Percentiles rank a stretch among this genome's conserved stretches.
These are phyloP conservation scores for Ogataea nakhonphanomensis DNA, from an alignment of 805 yeast genomes.

Conservation along the genomic window DNA sequence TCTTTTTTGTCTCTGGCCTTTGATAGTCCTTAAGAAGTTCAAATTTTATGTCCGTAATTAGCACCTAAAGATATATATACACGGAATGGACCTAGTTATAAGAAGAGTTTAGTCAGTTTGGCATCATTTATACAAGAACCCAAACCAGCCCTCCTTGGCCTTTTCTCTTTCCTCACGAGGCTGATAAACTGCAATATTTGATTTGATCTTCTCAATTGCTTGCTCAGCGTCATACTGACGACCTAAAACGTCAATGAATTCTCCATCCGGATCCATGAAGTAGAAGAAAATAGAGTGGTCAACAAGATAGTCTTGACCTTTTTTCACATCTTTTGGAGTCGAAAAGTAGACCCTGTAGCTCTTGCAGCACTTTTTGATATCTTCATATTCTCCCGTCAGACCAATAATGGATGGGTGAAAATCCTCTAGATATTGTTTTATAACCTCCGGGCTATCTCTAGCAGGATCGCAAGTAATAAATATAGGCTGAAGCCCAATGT, in stretches of 20 bases:
- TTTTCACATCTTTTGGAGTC: conserved; percentile 91
- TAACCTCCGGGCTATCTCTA: conserved; percentile 82
- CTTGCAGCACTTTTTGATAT: conserved; percentile 81
- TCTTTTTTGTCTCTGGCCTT: no score
- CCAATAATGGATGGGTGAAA: conserved; percentile 91
- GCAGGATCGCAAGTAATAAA: conserved; percentile 98
- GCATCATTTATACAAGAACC: conserved; percentile 48
- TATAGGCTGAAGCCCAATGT: conserved; percentile 71
- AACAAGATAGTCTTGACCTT: conserved; percentile 94
- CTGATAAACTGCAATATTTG: conserved; percentile 70
- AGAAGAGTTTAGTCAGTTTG: neutral
- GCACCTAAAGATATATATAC: conserved; percentile 1
- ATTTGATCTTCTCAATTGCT: conserved; percentile 72
- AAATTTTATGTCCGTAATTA: no score
- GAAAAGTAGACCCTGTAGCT: conserved; percentile 92
- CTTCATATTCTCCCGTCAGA: conserved; percentile 85
- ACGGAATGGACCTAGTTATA: conserved; percentile 1
- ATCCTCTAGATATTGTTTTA: conserved; percentile 78
- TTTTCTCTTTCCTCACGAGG: conserved; percentile 69
- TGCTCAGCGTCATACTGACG: conserved; percentile 79
- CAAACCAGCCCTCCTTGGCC: conserved; percentile 58
- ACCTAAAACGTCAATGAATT: conserved; percentile 91
- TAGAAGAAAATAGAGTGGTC: conserved; percentile 98
- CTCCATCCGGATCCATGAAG: conserved; percentile 97
- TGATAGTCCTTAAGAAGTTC: no score